A percentile compares a stretch with the other conserved stretches of the same genome.
These are phyloP conservation scores for Claviceps digitariae DNA, from an alignment of 2,329 filamentous ascomycete genomes.

Conservation along the genomic window DNA sequence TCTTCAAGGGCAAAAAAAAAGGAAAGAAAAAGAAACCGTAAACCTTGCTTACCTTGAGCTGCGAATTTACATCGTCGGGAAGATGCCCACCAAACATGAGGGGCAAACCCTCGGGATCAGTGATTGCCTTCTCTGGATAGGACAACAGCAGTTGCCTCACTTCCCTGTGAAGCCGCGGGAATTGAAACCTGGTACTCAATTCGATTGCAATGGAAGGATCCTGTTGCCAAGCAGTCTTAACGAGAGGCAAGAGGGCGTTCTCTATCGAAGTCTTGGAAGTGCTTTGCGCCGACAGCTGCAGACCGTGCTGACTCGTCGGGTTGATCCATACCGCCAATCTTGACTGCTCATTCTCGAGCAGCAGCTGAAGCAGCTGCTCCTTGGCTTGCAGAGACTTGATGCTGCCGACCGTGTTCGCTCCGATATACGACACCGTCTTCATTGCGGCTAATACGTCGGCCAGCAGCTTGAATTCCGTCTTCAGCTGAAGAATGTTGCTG, in stretches of 20 bases:
- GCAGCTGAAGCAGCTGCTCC: conserved; percentile 65
- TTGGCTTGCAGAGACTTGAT: conserved; percentile 60
- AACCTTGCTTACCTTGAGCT: conserved; percentile 58
- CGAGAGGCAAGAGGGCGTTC: conserved; percentile 44
- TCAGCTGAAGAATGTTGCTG: conserved; percentile 83
- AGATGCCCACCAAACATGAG: conserved; percentile 66
- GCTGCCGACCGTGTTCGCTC: conserved; percentile 34
- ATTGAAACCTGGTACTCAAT: conserved; percentile 66
- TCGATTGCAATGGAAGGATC: conserved; percentile 79
- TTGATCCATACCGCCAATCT: conserved; percentile 82
- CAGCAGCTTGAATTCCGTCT: conserved; percentile 77
- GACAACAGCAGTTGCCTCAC: conserved; percentile 69
- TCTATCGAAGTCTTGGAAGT: conserved; percentile 25
- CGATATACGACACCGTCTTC: conserved; percentile 48
- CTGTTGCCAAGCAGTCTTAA: conserved; percentile 78
- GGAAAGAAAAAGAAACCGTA: not conserved
- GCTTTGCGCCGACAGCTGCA: conserved; percentile 25
- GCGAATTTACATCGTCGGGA: conserved; percentile 60
- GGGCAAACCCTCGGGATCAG: conserved; percentile 70
- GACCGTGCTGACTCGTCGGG: conserved; percentile 50
- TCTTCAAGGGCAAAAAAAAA: too few relatives aligned
- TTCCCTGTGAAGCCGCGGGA: conserved; percentile 56
- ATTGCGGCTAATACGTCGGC: conserved; percentile 59
- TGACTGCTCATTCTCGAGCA: conserved; percentile 74
- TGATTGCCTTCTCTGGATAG: conserved; percentile 69